A percentile compares a stretch with the other conserved stretches of the same genome.
These are phyloP conservation scores for Voacanga thouarsii DNA, from an alignment of 257 asterid genomes.

Conservation along the genomic window DNA sequence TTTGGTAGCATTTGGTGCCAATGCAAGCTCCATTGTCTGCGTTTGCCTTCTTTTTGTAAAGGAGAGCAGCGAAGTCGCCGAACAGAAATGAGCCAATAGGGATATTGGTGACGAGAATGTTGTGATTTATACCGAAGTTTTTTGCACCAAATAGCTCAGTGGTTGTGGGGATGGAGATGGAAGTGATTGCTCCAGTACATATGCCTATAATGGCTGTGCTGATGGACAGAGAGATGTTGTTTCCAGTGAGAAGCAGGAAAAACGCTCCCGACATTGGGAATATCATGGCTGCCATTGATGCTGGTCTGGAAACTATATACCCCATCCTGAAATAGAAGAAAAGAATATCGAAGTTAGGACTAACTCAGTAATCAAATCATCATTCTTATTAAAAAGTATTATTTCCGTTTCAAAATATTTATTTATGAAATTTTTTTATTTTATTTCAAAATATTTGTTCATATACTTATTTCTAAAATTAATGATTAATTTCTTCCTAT, in stretches of 20 bases:
- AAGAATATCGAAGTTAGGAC: background rate
- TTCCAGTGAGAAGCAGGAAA: constrained; percentile 39
- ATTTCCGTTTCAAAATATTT: no score
- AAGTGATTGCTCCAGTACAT: constrained; percentile 69
- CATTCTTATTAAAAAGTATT: no score
- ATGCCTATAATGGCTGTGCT: constrained; percentile 66
- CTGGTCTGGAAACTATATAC: constrained; percentile 45
- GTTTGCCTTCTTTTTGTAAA: constrained; percentile 34
- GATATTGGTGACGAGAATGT: constrained; percentile 58
- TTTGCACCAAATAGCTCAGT: constrained; percentile 61
- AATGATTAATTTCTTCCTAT: no score
- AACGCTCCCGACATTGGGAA: constrained; percentile 72
- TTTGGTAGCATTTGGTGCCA: constrained; percentile 51
- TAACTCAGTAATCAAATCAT: background rate
- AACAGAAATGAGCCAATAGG: constrained; percentile 68
- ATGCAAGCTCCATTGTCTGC: constrained; percentile 38
- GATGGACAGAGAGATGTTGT: constrained; percentile 32
- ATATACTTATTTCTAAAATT: no score
- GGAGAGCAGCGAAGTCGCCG: constrained; percentile 59
- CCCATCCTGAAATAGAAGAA: constrained; percentile 33
- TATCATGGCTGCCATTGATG: constrained; percentile 59
- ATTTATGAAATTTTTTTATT: no score
- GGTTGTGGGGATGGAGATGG: constrained; percentile 62
- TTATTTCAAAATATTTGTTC: no score
- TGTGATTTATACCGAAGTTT: constrained; percentile 67